These are phyloP conservation scores for Psilocybe sp. DNA, from an alignment of 768 basidiomycete species.

Conservation along the genomic window DNA sequence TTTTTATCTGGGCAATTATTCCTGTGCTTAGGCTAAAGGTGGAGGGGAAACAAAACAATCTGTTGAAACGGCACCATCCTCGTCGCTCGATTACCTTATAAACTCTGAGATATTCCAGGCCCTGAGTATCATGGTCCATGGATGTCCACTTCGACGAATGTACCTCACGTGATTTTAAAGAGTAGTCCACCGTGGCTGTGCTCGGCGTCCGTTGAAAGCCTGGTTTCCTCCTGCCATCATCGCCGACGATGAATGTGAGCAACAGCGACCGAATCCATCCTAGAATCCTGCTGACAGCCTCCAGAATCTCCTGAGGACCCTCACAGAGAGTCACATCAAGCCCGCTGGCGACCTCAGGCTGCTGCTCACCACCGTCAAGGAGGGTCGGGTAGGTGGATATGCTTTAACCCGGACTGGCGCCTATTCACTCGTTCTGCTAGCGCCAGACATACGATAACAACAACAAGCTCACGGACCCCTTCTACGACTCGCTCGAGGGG, in stretches of 20 bases:
- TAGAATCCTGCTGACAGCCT: constrained; percentile 4
- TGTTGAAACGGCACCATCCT: no score
- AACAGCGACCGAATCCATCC: constrained; percentile 21
- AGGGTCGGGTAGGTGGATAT: constrained; percentile 68
- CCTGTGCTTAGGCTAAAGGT: no score
- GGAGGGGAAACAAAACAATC: no score
- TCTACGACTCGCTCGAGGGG: constrained; percentile 92
- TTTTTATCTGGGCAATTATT: no score
- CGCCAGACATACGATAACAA: constrained; percentile 49
- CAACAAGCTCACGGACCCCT: constrained; percentile 77
- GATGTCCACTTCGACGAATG: no score
- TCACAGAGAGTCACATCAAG: constrained; percentile 75
- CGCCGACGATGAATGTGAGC: constrained; percentile 45
- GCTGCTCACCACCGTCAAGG: constrained; percentile 82
- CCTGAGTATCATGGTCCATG: no score
- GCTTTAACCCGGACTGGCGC: constrained; percentile 12
- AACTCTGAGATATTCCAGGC: no score
- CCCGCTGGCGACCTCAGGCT: constrained; percentile 75
- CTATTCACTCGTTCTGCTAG: constrained; percentile 11
- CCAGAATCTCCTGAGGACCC: constrained; percentile 87
- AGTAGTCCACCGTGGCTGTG: no score
- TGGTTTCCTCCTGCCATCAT: constrained; percentile 6
- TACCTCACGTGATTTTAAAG: no score
- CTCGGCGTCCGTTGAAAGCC: no score
- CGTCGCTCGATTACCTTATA: no score